phyloP scores from a whole-genome alignment of 305 asterid species.

The Fraxinus velutina region DNA sequence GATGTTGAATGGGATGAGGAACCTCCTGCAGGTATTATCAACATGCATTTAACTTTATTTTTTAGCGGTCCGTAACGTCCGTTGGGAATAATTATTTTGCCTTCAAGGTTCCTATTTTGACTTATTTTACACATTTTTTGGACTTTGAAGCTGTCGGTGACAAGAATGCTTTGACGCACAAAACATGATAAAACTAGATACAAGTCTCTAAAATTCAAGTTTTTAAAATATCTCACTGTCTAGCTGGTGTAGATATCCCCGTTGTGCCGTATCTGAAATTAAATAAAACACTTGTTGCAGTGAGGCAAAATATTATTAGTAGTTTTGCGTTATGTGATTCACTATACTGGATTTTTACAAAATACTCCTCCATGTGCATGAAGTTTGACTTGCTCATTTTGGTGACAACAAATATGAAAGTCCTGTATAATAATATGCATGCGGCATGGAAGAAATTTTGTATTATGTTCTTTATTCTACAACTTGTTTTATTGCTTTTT shows the following conservation, averaged over 20 bases:
- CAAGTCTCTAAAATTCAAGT: background rate
- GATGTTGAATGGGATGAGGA: conserved; percentile 72
- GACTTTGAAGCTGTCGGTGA: background rate
- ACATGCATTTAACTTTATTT: background rate
- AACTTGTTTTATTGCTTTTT: background rate
- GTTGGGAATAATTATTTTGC: conserved; percentile 2
- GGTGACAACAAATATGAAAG: background rate
- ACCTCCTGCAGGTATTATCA: conserved; percentile 52
- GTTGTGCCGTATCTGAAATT: background rate
- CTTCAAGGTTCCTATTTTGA: conserved; percentile 4
- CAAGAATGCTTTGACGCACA: background rate
- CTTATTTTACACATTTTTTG: background rate
- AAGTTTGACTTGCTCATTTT: background rate
- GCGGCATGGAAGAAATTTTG: background rate
- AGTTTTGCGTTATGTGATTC: background rate
- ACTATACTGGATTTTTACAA: background rate
- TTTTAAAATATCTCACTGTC: background rate
- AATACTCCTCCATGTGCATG: background rate
- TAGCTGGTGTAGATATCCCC: background rate
- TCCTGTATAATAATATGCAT: background rate
- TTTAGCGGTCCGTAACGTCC: background rate
- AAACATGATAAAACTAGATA: background rate
- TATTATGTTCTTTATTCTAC: background rate
- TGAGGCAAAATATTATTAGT: background rate
- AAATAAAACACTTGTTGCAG: background rate